These are phyloP conservation scores for Schizochytrium sp. DNA, from an alignment of 108 stramenopile species.

Conservation along the genomic window DNA sequence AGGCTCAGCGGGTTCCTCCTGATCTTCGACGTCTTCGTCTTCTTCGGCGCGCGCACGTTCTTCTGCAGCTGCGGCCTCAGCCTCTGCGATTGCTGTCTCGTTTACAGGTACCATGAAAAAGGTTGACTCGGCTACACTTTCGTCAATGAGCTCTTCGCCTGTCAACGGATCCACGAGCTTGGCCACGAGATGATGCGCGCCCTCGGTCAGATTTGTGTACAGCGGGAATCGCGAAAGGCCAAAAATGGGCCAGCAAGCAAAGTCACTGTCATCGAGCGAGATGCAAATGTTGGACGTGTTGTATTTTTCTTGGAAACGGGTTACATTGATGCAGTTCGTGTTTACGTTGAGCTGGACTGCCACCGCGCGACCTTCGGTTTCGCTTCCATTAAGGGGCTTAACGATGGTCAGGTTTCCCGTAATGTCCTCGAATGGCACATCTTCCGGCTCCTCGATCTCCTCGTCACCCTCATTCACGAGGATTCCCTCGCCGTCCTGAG, in stretches of 20 bases:
- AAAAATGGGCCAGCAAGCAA: constrained; percentile 1
- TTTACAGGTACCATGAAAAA: background rate
- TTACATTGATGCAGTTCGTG: background rate
- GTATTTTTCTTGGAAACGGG: background rate
- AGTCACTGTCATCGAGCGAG: background rate
- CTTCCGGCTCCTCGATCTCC: background rate
- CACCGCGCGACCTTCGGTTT: background rate
- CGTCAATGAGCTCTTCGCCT: background rate
- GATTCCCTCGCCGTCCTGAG: background rate
- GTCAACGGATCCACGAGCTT: constrained; percentile 6
- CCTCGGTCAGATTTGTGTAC: background rate
- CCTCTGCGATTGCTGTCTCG: background rate
- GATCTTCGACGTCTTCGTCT: background rate
- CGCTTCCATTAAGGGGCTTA: background rate
- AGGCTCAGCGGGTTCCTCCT: background rate
- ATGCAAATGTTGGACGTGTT: constrained; percentile 3
- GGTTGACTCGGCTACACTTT: background rate
- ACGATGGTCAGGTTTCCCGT: constrained; percentile 2
- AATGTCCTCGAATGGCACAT: background rate
- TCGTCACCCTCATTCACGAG: background rate
- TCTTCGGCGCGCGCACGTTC: background rate
- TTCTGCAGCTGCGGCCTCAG: background rate
- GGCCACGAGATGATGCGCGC: background rate
- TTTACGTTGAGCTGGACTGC: constrained; percentile 4
- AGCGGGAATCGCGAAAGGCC: background rate